Base-by-base conservation (phyloP, 2,329 filamentous ascomycete species). In the Pseudocercospora crystallina region DNA sequence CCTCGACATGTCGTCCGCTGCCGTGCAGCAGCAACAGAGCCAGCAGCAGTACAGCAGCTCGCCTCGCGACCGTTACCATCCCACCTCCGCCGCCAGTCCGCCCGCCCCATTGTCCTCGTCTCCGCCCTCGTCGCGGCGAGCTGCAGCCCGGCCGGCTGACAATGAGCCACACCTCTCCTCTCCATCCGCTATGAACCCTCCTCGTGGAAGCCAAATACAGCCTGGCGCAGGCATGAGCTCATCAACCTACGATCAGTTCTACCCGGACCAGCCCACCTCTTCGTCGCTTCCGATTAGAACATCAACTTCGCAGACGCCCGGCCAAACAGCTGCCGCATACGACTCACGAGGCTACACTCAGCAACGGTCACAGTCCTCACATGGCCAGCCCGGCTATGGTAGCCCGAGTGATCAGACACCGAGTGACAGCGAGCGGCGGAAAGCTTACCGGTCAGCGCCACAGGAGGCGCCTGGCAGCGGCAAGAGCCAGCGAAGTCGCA, bases 231-330 rank as follows among this genome's bases (percentile, higher is more conserved):
- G 87, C 48, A 90, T 75, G 41, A 61, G 88, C 41, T 88, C 89
- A 32, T 83, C 90, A 65, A 91, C 88, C 7, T 95, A 90, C 11
- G 94, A 89, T 37, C 86, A 83, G 58, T 81, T 84, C 54, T 66
- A 69, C 43, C 62, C 64, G 14, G 65, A 67, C 14, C 41, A 53
- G 40, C 35, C 48, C 46, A 48, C 57, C 42, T 55, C 44, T 49
- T 47, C 58, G 20, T 56, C 52, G 53, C 51, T 40, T 29, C 53
- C 49, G 30, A 60, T 63, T 43, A 54, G 65, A n/a, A 60, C 63
- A 5, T 58, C 61, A 8, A 52, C 57, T 11, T 57, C 58, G 34
- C 47, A 56, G 39, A 57, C 60, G 37, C 54, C 56, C 13, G 56
- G 57, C 17, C 38, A 58, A 35, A 53, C 62, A 29, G 46, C 59